Evolutionary conservation across 1,284 basidiomycete species (phyloP).

Genomic region (Afroboletus lepidellus): DNA sequence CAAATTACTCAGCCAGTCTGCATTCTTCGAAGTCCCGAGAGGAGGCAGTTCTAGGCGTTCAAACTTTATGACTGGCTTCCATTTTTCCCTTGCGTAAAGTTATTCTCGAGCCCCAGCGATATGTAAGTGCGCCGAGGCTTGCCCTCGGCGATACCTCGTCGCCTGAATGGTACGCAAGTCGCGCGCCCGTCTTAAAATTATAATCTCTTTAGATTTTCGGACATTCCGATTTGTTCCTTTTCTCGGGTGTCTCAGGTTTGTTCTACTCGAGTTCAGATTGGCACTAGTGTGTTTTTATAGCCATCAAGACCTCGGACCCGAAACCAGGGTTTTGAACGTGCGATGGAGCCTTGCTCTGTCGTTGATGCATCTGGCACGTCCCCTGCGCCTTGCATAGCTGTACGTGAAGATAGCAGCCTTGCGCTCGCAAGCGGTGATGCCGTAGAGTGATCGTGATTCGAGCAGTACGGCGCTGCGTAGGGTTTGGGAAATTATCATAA

Average conservation of each 20-base stretch:
- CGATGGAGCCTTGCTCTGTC: background rate
- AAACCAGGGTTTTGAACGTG: background rate
- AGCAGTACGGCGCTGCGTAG: slow-evolving; percentile 4
- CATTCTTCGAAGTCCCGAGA: background rate
- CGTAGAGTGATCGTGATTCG: slow-evolving; percentile 2
- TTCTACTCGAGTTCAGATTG: slow-evolving; percentile 3
- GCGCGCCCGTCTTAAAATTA: background rate
- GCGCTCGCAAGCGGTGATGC: slow-evolving; percentile 5
- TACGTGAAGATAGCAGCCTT: background rate
- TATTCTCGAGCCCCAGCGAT: background rate
- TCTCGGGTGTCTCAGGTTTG: slow-evolving; percentile 6
- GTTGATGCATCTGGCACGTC: background rate
- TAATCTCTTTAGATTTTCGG: slow-evolving; percentile 2
- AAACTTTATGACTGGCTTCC: slow-evolving; percentile 2
- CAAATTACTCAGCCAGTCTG: slow-evolving; percentile 7
- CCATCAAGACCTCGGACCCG: slow-evolving; percentile 11
- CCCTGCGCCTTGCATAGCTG: background rate
- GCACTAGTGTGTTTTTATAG: background rate
- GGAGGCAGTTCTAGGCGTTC: background rate
- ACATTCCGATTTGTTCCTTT: background rate
- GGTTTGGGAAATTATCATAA: slow-evolving; percentile 13
- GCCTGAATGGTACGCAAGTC: background rate
- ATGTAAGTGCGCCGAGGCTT: background rate
- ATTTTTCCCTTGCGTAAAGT: slow-evolving; percentile 11
- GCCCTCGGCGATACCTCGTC: slow-evolving; percentile 19